Conservation (phyloP, 2,329 filamentous ascomycete species). For the Trichoderma breve region DNA sequence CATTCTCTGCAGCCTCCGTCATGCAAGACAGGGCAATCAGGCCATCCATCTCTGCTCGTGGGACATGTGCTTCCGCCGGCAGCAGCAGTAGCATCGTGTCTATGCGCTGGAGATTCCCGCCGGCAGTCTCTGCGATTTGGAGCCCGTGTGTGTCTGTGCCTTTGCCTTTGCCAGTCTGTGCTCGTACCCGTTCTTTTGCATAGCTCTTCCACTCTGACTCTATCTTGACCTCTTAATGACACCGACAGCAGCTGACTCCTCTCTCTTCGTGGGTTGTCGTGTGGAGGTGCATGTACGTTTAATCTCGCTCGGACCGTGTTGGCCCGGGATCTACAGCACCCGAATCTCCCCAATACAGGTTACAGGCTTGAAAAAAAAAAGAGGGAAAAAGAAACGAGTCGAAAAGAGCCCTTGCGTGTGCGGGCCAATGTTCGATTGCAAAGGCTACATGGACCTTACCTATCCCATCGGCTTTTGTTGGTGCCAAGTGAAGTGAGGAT, state of each 20-base stretch:
- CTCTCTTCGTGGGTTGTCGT: neutral
- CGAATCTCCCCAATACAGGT: neutral
- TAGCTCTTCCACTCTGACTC: neutral
- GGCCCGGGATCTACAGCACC: conserved; percentile 12
- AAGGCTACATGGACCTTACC: neutral
- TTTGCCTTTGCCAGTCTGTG: neutral
- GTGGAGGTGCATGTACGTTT: conserved; percentile 6
- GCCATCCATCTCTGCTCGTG: neutral
- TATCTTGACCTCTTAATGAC: neutral
- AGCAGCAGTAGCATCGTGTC: neutral
- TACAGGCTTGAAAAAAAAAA: neutral
- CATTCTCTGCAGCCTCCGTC: conserved; percentile 10
- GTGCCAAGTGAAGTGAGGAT: neutral
- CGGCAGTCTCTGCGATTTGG: neutral
- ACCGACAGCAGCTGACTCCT: neutral
- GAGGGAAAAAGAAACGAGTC: neutral
- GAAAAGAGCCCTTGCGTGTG: neutral
- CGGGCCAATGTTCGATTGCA: neutral
- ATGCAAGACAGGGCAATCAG: conserved; percentile 13
- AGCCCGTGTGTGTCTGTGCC: neutral
- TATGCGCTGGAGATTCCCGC: neutral
- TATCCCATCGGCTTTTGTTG: neutral
- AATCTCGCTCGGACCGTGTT: conserved; percentile 16
- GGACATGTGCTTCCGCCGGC: neutral
- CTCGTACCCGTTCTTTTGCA: neutral